These are phyloP conservation scores for Candida buenavistaensis DNA, from an alignment of 1,139 yeast species.

Conservation along the genomic window DNA sequence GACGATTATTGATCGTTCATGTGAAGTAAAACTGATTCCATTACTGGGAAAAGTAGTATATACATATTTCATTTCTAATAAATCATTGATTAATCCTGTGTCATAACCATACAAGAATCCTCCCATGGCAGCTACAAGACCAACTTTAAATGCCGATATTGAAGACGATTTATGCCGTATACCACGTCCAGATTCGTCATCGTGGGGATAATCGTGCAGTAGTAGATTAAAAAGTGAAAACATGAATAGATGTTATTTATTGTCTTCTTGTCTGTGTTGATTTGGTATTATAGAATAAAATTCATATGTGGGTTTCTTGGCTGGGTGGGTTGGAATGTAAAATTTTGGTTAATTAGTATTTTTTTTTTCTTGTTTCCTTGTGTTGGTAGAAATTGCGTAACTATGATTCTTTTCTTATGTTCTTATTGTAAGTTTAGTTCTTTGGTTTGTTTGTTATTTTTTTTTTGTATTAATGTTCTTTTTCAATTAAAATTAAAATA, in stretches of 20 bases:
- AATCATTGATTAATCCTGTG: conserved; percentile 75
- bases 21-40: conserved; percentile 47
- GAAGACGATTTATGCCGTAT: conserved; percentile 53
- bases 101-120: conserved; percentile 84
- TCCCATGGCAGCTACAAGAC: conserved; percentile 76
- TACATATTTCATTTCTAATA: conserved; percentile 69
- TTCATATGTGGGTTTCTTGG: too few species aligned
- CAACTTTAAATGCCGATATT: conserved; percentile 63
- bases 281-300: too few species aligned
- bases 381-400: too few species aligned
- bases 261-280: too few species aligned
- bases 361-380: too few species aligned
- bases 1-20: conserved; percentile 67
- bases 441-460: too few species aligned
- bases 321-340: too few species aligned
- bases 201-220: conserved; percentile 37
- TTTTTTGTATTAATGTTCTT: too few species aligned
- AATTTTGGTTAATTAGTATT: too few species aligned
- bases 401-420: too few species aligned
- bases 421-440: too few species aligned
- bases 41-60: conserved; percentile 51
- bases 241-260: conserved; percentile 5
- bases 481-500: too few species aligned
- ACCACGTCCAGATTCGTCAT: conserved; percentile 40
- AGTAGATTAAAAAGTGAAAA: conserved; percentile 25